Percentiles rank a stretch among this genome's conserved stretches.
Evolutionary conservation across 2,329 filamentous ascomycete genomes (phyloP).

Genomic region (Cercospora canescens): DNA sequence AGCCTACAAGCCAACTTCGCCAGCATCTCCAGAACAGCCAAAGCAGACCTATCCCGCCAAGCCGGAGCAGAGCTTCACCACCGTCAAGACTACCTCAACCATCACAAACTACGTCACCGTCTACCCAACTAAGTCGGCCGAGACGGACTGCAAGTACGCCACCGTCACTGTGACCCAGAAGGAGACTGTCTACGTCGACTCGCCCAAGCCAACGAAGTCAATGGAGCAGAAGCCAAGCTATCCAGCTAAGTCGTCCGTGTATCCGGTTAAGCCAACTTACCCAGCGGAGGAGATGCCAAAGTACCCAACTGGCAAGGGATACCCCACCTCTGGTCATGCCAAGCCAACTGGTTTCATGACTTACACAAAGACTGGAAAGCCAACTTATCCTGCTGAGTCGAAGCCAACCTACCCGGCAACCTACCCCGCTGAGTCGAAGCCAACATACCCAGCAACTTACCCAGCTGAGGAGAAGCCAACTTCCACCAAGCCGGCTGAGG

Average conservation of each 20-base stretch:
- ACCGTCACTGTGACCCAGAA: slow-evolving; percentile 38
- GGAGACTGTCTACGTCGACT: slow-evolving; percentile 33
- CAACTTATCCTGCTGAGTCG: neutral
- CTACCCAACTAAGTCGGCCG: slow-evolving; percentile 27
- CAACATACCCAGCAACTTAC: neutral
- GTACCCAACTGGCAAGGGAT: slow-evolving; percentile 20
- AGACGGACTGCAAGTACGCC: slow-evolving; percentile 27
- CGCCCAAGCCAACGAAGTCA: slow-evolving; percentile 10
- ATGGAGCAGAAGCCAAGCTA: slow-evolving; percentile 23
- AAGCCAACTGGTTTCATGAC: slow-evolving; percentile 15
- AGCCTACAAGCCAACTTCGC: slow-evolving; percentile 11
- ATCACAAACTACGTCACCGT: slow-evolving; percentile 38
- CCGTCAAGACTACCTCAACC: slow-evolving; percentile 35
- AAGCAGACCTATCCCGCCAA: neutral
- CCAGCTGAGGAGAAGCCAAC: neutral
- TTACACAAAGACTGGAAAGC: neutral
- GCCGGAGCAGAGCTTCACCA: slow-evolving; percentile 24
- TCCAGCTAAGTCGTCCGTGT: neutral
- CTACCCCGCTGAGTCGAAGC: neutral
- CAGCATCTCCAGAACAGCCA: slow-evolving; percentile 7
- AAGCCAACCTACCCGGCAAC: neutral
- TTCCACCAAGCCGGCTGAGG: neutral
- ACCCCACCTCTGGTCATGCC: slow-evolving; percentile 13
- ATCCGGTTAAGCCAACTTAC: slow-evolving; percentile 22
- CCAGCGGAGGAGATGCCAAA: too few relatives aligned